phyloP scores from a whole-genome alignment of 371 early-diverging fungal genomes.

The Actinomortierella wolfii region DNA sequence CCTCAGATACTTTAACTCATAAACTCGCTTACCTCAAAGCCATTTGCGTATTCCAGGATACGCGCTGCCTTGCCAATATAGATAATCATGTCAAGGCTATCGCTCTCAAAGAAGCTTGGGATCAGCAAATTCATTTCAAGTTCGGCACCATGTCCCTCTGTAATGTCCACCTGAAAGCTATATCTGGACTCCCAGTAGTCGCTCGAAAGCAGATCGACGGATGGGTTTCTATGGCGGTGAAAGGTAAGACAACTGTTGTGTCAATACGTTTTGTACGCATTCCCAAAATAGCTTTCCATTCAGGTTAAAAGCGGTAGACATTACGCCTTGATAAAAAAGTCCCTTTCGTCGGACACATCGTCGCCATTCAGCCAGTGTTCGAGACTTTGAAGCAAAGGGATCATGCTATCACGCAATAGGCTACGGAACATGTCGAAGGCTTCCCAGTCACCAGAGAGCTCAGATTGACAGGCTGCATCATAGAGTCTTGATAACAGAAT shows the following conservation, averaged over 20 bases:
- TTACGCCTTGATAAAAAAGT: conserved; percentile 30
- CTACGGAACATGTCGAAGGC: conserved; percentile 13
- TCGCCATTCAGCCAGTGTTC: conserved; percentile 34
- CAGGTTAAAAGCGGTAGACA: too few species aligned
- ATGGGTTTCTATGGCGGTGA: conserved; percentile 6
- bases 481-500: conserved; percentile 19
- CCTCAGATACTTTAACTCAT: neutral
- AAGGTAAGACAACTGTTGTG: too few species aligned
- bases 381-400: conserved; percentile 23
- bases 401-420: conserved; percentile 23
- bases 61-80: conserved; percentile 43
- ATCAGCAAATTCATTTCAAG: conserved; percentile 2
- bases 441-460: conserved; percentile 14
- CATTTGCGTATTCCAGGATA: conserved; percentile 8
- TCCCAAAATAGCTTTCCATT: too few species aligned
- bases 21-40: conserved; percentile 13
- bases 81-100: conserved; percentile 13
- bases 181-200: conserved; percentile 28
- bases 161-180: conserved; percentile 13
- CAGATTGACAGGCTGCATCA: conserved; percentile 7
- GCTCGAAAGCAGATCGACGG: conserved; percentile 17
- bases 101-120: conserved; percentile 19
- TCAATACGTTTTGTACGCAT: too few species aligned
- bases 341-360: conserved; percentile 16
- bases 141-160: neutral